Percentiles rank a stretch among this genome's conserved stretches.
These are phyloP conservation scores for Pulveroboletus sp. DNA, from an alignment of 768 basidiomycete genomes.

Conservation along the genomic window DNA sequence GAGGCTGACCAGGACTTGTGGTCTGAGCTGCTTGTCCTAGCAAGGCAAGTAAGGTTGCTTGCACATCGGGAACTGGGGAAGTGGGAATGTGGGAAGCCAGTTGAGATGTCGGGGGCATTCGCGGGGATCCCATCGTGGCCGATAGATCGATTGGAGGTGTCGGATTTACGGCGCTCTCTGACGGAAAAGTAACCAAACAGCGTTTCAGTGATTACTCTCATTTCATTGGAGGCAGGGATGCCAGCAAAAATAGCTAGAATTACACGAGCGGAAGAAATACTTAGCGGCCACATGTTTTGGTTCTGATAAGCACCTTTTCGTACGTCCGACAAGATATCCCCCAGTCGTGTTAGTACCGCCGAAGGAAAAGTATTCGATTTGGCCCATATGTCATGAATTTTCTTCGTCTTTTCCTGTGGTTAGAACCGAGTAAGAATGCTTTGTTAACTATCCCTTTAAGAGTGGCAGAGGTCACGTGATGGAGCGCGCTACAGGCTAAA, in stretches of 20 bases:
- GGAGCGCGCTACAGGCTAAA: slow-evolving; percentile 20
- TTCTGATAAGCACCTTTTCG: slow-evolving; percentile 86
- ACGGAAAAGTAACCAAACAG: slow-evolving; percentile 50
- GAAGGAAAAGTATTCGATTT: slow-evolving; percentile 87
- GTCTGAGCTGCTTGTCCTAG: slow-evolving; percentile 61
- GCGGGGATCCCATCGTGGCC: slow-evolving; percentile 31
- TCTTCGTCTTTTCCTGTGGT: slow-evolving; percentile 90
- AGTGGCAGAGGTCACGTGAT: slow-evolving; percentile 26
- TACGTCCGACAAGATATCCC: slow-evolving; percentile 59
- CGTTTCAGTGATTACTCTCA: slow-evolving; percentile 67
- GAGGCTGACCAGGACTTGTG: slow-evolving; percentile 24
- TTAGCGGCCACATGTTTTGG: slow-evolving; percentile 68
- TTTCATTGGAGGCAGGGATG: slow-evolving; percentile 39
- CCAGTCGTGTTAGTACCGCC: slow-evolving; percentile 65
- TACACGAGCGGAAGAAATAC: slow-evolving; percentile 66
- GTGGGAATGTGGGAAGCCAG: slow-evolving; percentile 25
- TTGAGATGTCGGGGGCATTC: slow-evolving; percentile 25
- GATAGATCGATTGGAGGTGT: slow-evolving; percentile 36
- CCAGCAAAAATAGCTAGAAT: slow-evolving; percentile 53
- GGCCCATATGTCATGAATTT: slow-evolving; percentile 96
- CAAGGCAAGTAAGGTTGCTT: slow-evolving; percentile 64
- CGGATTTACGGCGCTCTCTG: slow-evolving; percentile 45
- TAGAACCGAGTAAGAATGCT: slow-evolving; percentile 32
- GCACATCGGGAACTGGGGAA: slow-evolving; percentile 34
- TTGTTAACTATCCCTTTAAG: slow-evolving; percentile 45